Evolutionary conservation across 139 green algal species (phyloP).

Genomic region (Deuterostichococcus epilithicus): DNA sequence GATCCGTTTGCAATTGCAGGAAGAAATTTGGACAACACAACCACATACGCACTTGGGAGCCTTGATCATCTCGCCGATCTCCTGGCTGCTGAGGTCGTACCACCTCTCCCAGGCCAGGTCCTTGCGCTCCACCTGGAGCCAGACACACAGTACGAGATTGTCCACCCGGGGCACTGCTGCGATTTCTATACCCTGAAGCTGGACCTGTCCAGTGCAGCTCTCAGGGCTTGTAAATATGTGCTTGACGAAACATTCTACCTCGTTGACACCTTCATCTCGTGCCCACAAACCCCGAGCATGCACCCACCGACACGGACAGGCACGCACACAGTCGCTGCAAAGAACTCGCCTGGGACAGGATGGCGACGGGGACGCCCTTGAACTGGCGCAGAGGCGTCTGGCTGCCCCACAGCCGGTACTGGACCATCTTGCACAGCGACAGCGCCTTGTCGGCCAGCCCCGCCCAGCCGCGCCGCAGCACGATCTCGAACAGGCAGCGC

Average conservation of each 20-base stretch:
- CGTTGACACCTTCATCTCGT: no score
- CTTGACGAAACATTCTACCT: no score
- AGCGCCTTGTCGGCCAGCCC: slow-evolving; percentile 81
- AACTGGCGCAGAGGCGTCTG: slow-evolving; percentile 92
- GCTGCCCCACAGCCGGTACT: slow-evolving; percentile 83
- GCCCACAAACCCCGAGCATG: no score
- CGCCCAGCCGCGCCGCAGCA: slow-evolving; percentile 90
- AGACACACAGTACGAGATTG: no score
- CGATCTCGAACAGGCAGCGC: slow-evolving; percentile 96
- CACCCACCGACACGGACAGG: no score
- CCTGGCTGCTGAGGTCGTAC: slow-evolving; percentile 80
- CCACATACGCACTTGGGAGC: background rate
- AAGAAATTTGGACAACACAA: no score
- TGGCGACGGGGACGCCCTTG: slow-evolving; percentile 65
- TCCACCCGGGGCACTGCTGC: no score
- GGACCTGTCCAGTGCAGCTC: no score
- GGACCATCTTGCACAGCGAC: slow-evolving; percentile 92
- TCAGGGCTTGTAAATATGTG: no score
- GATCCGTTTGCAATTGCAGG: no score
- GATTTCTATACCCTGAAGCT: no score
- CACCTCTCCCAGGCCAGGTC: slow-evolving; percentile 96
- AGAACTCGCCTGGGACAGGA: slow-evolving; percentile 48
- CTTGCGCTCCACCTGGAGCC: slow-evolving; percentile 82
- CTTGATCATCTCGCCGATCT: slow-evolving; percentile 6
- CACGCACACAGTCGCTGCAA: no score